Evolutionary conservation across 805 yeast genomes (phyloP), one percentile per base, ranked within the genome.

Genomic region (Ogataea nakhonphanomensis): DNA sequence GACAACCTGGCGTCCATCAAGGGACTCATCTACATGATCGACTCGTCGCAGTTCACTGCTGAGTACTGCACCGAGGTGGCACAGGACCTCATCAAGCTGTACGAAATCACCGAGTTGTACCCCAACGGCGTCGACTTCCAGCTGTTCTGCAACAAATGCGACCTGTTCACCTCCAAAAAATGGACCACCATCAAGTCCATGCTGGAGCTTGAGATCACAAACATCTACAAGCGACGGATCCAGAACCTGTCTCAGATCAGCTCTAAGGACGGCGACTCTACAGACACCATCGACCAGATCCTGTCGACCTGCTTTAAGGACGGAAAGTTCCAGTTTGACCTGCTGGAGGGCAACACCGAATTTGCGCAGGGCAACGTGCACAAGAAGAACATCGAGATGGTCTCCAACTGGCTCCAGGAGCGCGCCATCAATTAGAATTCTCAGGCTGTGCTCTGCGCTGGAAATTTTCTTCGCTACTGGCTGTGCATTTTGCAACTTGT

Each of bases 101-200:
- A 89, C 31, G 66, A 74, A 28, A 53, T 70, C 12, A 78, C 91
- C 2, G 97, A 87, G 57, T 44, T 51, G 11, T 66, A 71, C 36
- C 77, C 80, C 12, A 78, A 76, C 46, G 95, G 95, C 3, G 72
- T 84, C 15, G 91, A 86, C 56, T 69, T 84, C 30, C 66, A 84
- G 34, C 64, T 93, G 43, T 93, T 90, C 12, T 80, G 93, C 46
- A 91, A 91, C 66, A 91, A 91, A 60, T 74, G 76, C 37, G 98
- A 93, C 53, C 73, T 81, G 28, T 93, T 93, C 65, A 86, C 88
- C 45, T 76, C 95, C 11, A 75, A 87, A 51, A 91, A 93, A 14
- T 69, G 79, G 8, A 53, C 63, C 36, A 79, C 83, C 54, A 74
- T 90, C 37, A 72, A 67, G 49, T 69, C 69, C 20, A 59, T 78